Base-by-base conservation (phyloP, 2,329 filamentous ascomycete genomes). In the Fonsecaea pugnacius region DNA sequence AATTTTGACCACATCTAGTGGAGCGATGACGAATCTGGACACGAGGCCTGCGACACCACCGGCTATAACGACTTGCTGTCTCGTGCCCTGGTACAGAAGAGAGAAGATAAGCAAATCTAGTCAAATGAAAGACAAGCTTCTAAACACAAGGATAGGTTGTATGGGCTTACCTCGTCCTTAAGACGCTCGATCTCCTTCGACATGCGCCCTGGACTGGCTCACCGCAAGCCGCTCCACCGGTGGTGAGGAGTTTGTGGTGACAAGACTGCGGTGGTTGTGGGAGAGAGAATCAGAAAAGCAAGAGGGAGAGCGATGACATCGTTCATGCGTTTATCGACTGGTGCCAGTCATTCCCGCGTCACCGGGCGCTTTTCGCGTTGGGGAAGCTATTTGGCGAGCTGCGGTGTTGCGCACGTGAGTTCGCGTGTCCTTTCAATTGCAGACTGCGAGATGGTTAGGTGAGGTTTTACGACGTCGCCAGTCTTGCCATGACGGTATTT, bases 1-100 rank as follows among this genome's bases (percentile, higher is more conserved):
- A 79, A 99, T 99, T 82, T 99, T 98, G 79, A 98, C 88, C 68
- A 99, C 95, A 78, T 99, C 95, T 70, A 99, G 90, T 59, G 95
- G 95, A 18, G 95, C 92, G 75, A 98, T 89, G 74, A 95, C 87
- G 82, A 99, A 98, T 75, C 91, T 92, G 71, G 95, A 95, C 69
- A 98, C 87, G 70, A 98, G 85, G 64, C 95, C 95, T 69, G 95
- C 91, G 70, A 86, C 80, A 52, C 85, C 88, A 72, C 89, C 89
- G 62, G 89, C 87, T 69, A 85, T 76, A 56, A 89, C 81, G 66
- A 89, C 87, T 75, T 91, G 88, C 70, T 79, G 78, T 78, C 83
- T 85, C 65, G 87, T 87, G 77, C 88, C 89, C 86, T 89, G 70
- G 18, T 24, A 21, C 10, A 36, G 16, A 16, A n/a, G n/a, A 18